Evolutionary conservation across 2,329 filamentous ascomycete species (phyloP).

Genomic region (Fusarium sp.): DNA sequence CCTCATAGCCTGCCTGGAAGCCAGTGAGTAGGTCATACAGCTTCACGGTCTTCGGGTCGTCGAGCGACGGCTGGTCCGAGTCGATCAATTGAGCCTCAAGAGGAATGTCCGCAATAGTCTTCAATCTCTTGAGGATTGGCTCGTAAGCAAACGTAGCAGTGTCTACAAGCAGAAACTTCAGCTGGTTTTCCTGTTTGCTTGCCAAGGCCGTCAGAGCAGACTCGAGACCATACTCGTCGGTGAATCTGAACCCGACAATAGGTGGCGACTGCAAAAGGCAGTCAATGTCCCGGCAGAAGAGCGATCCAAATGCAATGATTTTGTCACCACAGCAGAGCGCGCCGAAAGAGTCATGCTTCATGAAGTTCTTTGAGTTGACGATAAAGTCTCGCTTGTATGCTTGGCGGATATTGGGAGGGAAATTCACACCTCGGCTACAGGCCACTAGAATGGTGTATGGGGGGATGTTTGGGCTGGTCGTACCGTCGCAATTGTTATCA

Average conservation of each 20-base stretch:
- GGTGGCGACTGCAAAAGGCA: conserved; percentile 58
- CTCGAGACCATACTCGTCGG: conserved; percentile 57
- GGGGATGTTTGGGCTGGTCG: conserved; percentile 35
- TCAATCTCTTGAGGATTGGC: conserved; percentile 70
- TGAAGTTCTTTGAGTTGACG: conserved; percentile 57
- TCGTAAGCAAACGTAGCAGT: conserved; percentile 76
- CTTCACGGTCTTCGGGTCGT: conserved; percentile 12
- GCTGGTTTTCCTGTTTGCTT: conserved; percentile 4
- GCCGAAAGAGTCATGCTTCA: conserved; percentile 71
- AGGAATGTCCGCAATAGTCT: conserved; percentile 66
- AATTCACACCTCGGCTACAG: conserved; percentile 60
- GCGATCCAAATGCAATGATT: conserved; percentile 69
- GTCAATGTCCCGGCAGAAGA: conserved; percentile 62
- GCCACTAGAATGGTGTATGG: conserved; percentile 52
- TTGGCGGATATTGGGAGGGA: conserved; percentile 49
- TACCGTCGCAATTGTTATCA: conserved; percentile 52
- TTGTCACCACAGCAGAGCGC: conserved; percentile 64
- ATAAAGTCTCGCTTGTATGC: conserved; percentile 58
- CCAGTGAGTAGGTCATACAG: conserved; percentile 3
- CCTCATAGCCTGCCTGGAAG: not conserved
- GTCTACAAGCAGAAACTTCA: conserved; percentile 69
- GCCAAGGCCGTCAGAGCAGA: conserved; percentile 60
- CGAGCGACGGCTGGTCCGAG: conserved; percentile 11
- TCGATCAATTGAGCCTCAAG: conserved; percentile 65
- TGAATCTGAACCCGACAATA: conserved; percentile 63